These are phyloP conservation scores for Skeletonema costatum DNA, from an alignment of 108 stramenopile genomes.

Conservation along the genomic window DNA sequence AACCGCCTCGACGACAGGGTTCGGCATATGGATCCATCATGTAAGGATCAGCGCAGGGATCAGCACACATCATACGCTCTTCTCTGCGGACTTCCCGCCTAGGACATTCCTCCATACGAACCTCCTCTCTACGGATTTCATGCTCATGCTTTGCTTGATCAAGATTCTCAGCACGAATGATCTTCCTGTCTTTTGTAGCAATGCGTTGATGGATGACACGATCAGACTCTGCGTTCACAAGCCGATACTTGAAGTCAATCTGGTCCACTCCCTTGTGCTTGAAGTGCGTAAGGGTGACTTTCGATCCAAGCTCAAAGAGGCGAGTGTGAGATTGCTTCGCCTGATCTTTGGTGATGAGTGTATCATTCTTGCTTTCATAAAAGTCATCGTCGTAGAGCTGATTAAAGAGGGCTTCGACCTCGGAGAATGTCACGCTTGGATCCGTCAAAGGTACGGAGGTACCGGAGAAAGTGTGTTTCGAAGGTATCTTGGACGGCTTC, in stretches of 20 bases:
- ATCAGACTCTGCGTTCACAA: background rate
- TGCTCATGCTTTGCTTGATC: background rate
- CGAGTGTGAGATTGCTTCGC: background rate
- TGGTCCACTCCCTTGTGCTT: background rate
- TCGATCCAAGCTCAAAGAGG: background rate
- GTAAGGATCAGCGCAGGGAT: background rate
- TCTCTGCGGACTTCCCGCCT: background rate
- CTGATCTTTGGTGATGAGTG: background rate
- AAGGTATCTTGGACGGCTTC: background rate
- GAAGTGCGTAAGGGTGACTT: background rate
- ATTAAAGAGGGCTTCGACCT: conserved; percentile 1
- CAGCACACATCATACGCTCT: background rate
- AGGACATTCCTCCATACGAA: background rate
- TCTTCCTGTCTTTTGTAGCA: background rate
- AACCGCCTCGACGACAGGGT: background rate
- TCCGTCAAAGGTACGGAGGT: background rate
- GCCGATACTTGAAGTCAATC: background rate
- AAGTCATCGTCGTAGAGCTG: conserved; percentile 3
- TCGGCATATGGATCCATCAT: background rate
- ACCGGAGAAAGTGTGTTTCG: background rate
- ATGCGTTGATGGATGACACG: background rate
- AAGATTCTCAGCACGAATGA: background rate
- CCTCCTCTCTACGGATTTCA: background rate
- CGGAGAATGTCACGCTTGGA: background rate
- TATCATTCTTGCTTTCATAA: background rate